These are phyloP conservation scores for Pichia phayaonensis DNA, from an alignment of 805 yeast genomes.

Conservation along the genomic window DNA sequence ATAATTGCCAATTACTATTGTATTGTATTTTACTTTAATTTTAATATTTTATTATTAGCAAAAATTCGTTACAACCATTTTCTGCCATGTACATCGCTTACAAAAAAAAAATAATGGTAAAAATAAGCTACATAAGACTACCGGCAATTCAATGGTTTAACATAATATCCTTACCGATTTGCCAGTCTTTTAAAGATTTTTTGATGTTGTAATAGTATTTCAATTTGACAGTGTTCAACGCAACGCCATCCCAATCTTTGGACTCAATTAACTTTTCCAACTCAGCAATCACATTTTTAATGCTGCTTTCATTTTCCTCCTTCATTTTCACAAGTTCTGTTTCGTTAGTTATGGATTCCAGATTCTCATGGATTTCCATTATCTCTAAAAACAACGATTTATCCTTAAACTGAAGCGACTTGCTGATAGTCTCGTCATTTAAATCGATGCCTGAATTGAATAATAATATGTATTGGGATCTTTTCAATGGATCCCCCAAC, in stretches of 20 bases:
- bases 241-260: slow-evolving; percentile 51
- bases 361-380: slow-evolving; percentile 75
- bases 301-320: slow-evolving; percentile 49
- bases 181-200: slow-evolving; percentile 71
- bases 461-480: slow-evolving; percentile 56
- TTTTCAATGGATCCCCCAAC: slow-evolving; percentile 56
- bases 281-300: slow-evolving; percentile 35
- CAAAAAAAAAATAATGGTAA: neutral
- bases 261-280: slow-evolving; percentile 41
- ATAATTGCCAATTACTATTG: too few relatives aligned
- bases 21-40: too few relatives aligned
- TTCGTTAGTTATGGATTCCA: slow-evolving; percentile 57
- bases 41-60: too few relatives aligned
- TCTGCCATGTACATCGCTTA: neutral
- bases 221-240: slow-evolving; percentile 58
- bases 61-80: neutral
- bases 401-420: slow-evolving; percentile 29
- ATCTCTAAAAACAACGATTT: slow-evolving; percentile 64
- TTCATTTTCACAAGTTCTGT: slow-evolving; percentile 48
- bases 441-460: slow-evolving; percentile 43
- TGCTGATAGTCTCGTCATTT: slow-evolving; percentile 48
- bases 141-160: slow-evolving; percentile 43
- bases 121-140: neutral
- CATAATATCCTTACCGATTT: slow-evolving; percentile 57
- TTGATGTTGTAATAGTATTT: slow-evolving; percentile 81